Conservation (phyloP, 2,329 filamentous ascomycete species). For the Coniella lustricola region DNA sequence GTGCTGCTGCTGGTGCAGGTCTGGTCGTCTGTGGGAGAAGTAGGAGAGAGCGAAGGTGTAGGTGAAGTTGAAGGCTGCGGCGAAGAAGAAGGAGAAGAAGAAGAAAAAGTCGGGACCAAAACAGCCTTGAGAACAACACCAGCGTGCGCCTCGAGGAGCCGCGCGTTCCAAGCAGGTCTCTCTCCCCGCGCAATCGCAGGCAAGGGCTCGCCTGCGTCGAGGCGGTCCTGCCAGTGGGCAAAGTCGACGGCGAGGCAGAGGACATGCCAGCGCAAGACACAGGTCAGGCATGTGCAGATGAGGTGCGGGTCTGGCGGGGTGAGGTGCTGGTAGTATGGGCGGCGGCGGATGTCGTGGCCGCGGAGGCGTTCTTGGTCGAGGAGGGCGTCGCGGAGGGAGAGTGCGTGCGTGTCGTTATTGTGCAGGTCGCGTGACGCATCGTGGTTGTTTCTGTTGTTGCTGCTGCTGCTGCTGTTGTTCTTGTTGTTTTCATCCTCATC, state of each 20-base stretch:
- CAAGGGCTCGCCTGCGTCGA: constrained; percentile 45
- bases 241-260: constrained; percentile 49
- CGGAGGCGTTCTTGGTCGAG: constrained; percentile 34
- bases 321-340: constrained; percentile 48
- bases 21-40: too few relatives aligned
- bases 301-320: constrained; percentile 34
- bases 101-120: neutral
- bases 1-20: too few relatives aligned
- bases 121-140: constrained; percentile 38
- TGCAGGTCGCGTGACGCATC: too few relatives aligned
- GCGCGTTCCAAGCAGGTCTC: constrained; percentile 41
- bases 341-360: constrained; percentile 37
- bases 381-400: constrained; percentile 28
- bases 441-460: too few relatives aligned
- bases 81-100: too few relatives aligned
- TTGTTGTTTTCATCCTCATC: constrained; percentile 7
- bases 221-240: constrained; percentile 45
- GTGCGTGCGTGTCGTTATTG: too few relatives aligned
- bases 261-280: constrained; percentile 49
- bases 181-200: constrained; percentile 43
- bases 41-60: too few relatives aligned
- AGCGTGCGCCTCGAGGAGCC: constrained; percentile 36
- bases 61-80: too few relatives aligned
- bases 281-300: constrained; percentile 52
- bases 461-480: too few relatives aligned